Evolutionary conservation across 2,329 filamentous ascomycete species (phyloP).

Genomic region (Emmonsia crescens): DNA sequence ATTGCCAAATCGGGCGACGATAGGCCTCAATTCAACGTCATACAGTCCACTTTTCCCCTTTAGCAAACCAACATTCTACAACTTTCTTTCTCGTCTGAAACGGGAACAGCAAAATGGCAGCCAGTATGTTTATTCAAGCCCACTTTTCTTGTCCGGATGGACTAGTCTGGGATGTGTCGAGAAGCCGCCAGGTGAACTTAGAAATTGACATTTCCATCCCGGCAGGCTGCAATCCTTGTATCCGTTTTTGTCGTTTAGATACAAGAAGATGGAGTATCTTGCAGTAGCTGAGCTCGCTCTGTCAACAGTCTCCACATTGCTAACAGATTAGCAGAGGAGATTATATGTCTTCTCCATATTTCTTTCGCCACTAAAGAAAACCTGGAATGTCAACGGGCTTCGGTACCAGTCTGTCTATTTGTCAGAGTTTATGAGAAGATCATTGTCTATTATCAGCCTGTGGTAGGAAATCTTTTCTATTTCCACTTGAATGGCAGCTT

Average conservation of each 20-base stretch:
- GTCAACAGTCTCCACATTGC: not conserved
- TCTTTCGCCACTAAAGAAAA: not conserved
- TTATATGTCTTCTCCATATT: not conserved
- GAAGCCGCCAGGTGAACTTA: no score
- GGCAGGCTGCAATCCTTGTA: no score
- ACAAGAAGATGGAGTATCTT: not conserved
- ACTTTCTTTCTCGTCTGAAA: no score
- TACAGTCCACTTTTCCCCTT: not conserved
- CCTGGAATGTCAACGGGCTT: not conserved
- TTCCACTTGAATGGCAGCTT: not conserved
- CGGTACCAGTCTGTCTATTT: not conserved
- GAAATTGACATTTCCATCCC: not conserved
- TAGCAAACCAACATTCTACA: not conserved
- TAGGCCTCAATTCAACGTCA: not conserved
- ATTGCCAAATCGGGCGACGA: not conserved
- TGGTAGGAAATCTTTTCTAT: not conserved
- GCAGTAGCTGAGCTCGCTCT: not conserved
- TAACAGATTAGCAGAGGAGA: not conserved
- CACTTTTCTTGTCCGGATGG: no score
- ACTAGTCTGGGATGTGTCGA: no score
- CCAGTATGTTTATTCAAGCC: no score
- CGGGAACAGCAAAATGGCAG: no score
- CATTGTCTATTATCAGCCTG: not conserved
- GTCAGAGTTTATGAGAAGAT: not conserved
- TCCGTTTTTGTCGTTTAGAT: not conserved